A percentile compares a stretch with the other conserved stretches of the same genome.
These are phyloP conservation scores for Samsoniella hepiali DNA, from an alignment of 2,329 filamentous ascomycete genomes.

Conservation along the genomic window DNA sequence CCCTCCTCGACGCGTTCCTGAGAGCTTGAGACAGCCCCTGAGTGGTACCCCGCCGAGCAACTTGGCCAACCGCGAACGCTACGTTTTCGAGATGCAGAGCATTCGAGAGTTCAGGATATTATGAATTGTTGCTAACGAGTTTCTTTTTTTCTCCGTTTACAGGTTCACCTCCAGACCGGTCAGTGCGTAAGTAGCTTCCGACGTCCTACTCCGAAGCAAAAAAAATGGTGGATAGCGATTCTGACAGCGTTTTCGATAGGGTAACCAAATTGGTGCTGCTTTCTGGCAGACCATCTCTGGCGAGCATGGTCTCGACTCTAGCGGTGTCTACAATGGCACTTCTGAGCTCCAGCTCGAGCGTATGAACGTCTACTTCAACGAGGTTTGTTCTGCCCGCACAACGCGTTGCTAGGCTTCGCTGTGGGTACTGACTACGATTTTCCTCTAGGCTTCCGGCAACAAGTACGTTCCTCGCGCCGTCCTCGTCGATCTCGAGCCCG, in stretches of 20 bases:
- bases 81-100: neutral
- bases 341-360: conserved; percentile 99
- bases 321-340: conserved; percentile 97
- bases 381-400: conserved; percentile 40
- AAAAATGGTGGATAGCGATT: conserved; percentile 21
- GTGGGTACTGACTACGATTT: conserved; percentile 14
- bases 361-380: conserved; percentile 99
- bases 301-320: conserved; percentile 95
- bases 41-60: conserved; percentile 13
- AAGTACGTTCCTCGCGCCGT: conserved; percentile 99
- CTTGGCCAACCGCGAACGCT: conserved; percentile 8
- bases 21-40: conserved; percentile 19
- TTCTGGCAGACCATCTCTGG: conserved; percentile 93
- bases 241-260: conserved; percentile 56
- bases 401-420: conserved; percentile 3
- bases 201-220: neutral
- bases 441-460: conserved; percentile 81
- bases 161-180: conserved; percentile 99
- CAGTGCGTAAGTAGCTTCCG: conserved; percentile 73
- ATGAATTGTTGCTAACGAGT: conserved; percentile 50
- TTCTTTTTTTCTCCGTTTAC: conserved; percentile 44
- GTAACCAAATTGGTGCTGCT: conserved; percentile 99
- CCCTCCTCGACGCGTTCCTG: conserved; percentile 40
- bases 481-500: conserved; percentile 98
- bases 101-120: conserved; percentile 6